Evolutionary conservation across 441 rosid genomes (phyloP).

Genomic region (Croton setiger): DNA sequence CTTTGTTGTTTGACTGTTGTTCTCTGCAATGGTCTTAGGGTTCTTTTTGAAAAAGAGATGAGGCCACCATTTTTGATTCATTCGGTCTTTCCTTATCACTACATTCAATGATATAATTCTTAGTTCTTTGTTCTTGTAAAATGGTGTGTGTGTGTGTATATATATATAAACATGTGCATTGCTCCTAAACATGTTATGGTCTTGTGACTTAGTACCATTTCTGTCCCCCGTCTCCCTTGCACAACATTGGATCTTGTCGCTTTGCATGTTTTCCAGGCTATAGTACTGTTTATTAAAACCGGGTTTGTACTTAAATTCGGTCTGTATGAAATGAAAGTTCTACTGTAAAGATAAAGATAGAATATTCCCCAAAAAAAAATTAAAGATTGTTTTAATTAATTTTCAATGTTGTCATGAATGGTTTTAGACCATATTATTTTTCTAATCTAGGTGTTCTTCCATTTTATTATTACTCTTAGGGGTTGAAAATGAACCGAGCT

Average conservation of each 20-base stretch:
- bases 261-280: not conserved
- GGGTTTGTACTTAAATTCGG: no score
- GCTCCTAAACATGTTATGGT: no score
- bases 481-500: no score
- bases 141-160: not conserved
- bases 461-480: no score
- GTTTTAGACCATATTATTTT: no score
- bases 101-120: not conserved
- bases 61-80: conserved; percentile 16
- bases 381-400: no score
- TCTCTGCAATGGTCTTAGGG: conserved; percentile 6
- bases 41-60: not conserved
- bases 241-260: not conserved
- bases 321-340: no score
- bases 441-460: no score
- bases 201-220: not conserved
- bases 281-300: not conserved
- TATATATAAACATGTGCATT: not conserved
- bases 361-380: no score
- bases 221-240: not conserved
- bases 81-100: not conserved
- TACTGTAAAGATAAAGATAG: no score
- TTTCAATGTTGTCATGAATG: no score
- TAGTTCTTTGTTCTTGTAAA: not conserved
- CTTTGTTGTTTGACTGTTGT: not conserved